A percentile compares a stretch with the other conserved stretches of the same genome.
Conservation (phyloP, 495 filamentous ascomycete species). For the Talaromyces wortmannii region DNA sequence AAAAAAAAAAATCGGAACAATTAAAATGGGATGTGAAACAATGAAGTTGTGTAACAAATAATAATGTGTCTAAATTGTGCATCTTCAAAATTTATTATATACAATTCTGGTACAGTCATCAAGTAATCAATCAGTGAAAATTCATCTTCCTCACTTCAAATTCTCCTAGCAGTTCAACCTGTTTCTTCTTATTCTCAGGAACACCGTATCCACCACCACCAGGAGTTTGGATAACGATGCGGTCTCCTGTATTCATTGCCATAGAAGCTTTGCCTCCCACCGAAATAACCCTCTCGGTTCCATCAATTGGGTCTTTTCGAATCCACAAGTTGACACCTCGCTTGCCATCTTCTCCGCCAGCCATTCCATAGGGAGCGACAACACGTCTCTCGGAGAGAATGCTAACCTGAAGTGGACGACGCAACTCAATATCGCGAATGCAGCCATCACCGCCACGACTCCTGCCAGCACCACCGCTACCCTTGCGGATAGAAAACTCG, state of each 20-base stretch:
- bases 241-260: constrained; percentile 74
- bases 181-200: not conserved
- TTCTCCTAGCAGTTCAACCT: constrained; percentile 7
- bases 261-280: constrained; percentile 93
- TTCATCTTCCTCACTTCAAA: constrained; percentile 1
- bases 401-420: constrained; percentile 78
- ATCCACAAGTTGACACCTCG: constrained; percentile 87
- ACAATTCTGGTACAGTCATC: not conserved
- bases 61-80: no score
- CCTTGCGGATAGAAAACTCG: constrained; percentile 70
- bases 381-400: constrained; percentile 86
- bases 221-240: constrained; percentile 66
- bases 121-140: not conserved
- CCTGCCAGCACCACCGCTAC: constrained; percentile 62
- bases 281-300: constrained; percentile 67
- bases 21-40: not conserved
- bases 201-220: constrained; percentile 47
- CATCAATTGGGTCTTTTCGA: constrained; percentile 43
- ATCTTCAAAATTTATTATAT: not conserved
- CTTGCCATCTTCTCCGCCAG: constrained; percentile 74
- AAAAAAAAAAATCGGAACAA: not conserved
- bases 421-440: constrained; percentile 89
- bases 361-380: constrained; percentile 81
- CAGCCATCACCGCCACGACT: constrained; percentile 86
- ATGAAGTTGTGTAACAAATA: no score